A percentile compares a stretch with the other conserved stretches of the same genome.
These are phyloP conservation scores for Abrus pulchellus DNA, from an alignment of 306 rosid species.

Conservation along the genomic window DNA sequence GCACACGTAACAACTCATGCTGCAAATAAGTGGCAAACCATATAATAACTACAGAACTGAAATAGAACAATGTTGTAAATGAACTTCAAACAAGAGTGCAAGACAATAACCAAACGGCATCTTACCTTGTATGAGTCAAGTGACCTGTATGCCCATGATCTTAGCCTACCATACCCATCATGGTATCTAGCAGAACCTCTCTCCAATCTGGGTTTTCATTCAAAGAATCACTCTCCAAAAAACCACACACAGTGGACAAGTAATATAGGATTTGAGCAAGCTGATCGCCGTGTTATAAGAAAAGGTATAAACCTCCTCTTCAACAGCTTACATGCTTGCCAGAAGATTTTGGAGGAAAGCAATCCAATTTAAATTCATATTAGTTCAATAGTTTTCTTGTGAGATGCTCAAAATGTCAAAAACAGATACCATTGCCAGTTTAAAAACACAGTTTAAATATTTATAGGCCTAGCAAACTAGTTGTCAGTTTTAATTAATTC, in stretches of 20 bases:
- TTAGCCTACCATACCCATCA: constrained; percentile 75
- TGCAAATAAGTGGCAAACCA: constrained; percentile 51
- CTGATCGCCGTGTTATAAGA: neutral
- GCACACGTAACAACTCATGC: constrained; percentile 87
- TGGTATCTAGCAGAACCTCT: constrained; percentile 67
- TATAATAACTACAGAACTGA: constrained; percentile 8
- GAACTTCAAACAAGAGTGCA: neutral
- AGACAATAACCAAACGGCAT: neutral
- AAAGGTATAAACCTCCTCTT: constrained; percentile 14
- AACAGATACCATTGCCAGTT: neutral
- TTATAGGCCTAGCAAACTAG: neutral
- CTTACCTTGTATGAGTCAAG: constrained; percentile 77
- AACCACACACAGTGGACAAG: neutral
- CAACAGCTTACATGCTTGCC: constrained; percentile 2
- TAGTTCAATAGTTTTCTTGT: neutral
- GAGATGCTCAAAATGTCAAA: constrained; percentile 29
- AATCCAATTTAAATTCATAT: neutral
- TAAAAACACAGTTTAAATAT: neutral
- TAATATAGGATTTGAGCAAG: neutral
- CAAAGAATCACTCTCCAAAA: neutral
- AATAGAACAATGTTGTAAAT: neutral
- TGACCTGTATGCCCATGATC: constrained; percentile 78
- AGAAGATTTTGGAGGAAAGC: neutral
- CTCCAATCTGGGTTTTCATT: constrained; percentile 55
- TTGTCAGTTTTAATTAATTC: neutral